Conservation (phyloP, 805 yeast species). For the Starmera pachycereana region DNA sequence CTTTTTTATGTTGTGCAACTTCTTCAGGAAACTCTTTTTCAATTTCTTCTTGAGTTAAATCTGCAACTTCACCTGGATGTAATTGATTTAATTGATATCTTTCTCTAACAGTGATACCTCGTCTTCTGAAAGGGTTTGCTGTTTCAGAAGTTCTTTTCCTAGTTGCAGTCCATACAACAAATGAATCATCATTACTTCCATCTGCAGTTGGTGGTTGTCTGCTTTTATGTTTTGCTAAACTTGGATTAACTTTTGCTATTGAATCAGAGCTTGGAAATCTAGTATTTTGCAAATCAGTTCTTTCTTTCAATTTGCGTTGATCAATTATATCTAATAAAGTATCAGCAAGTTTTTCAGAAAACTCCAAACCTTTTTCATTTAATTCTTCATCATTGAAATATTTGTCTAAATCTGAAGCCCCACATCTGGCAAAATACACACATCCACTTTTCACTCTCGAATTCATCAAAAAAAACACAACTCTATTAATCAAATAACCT, state of each 20-base stretch:
- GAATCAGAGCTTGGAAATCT: slow-evolving; percentile 1
- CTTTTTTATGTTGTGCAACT: slow-evolving; percentile 49
- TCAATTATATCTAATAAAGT: slow-evolving; percentile 34
- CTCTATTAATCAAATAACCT: slow-evolving; percentile 85
- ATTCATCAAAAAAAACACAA: slow-evolving; percentile 88
- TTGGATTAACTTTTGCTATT: not conserved
- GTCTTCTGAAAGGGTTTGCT: slow-evolving; percentile 53
- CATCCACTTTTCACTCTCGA: slow-evolving; percentile 79
- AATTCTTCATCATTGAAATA: slow-evolving; percentile 75
- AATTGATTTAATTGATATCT: slow-evolving; percentile 78
- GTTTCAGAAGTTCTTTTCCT: slow-evolving; percentile 77
- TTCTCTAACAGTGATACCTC: slow-evolving; percentile 57
- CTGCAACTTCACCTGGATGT: slow-evolving; percentile 83
- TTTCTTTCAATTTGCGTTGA: slow-evolving; percentile 14
- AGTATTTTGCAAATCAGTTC: slow-evolving; percentile 21
- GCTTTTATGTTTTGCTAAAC: slow-evolving; percentile 12
- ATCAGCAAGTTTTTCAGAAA: slow-evolving; percentile 53
- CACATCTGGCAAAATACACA: slow-evolving; percentile 86
- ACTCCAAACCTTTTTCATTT: slow-evolving; percentile 60
- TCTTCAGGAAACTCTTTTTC: slow-evolving; percentile 55
- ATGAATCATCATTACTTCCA: slow-evolving; percentile 47
- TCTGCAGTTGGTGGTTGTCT: slow-evolving; percentile 37
- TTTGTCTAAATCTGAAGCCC: slow-evolving; percentile 34
- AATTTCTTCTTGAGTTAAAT: slow-evolving; percentile 52
- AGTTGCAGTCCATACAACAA: slow-evolving; percentile 94